Evolutionary conservation across 2,329 filamentous ascomycete species (phyloP).

Genomic region (Exophiala oligosperma): DNA sequence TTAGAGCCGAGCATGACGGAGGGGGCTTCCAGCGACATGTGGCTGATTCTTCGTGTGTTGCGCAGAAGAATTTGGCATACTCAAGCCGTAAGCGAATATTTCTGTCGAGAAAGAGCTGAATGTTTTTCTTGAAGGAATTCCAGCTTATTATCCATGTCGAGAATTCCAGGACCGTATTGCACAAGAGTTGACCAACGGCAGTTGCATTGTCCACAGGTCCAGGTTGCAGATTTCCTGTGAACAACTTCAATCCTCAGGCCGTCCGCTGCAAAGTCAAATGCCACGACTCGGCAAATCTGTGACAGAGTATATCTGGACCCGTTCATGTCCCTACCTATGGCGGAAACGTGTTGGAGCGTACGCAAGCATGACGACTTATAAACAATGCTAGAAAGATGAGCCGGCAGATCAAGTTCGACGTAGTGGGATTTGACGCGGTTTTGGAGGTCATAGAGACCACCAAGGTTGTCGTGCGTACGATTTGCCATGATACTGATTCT

Average conservation of each 20-base stretch:
- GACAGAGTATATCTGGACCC: too few species aligned
- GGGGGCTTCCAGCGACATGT: conserved; percentile 13
- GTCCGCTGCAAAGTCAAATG: not conserved
- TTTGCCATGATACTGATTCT: too few species aligned
- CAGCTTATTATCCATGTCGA: conserved; percentile 9
- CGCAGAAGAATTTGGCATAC: conserved; percentile 5
- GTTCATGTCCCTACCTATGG: too few species aligned
- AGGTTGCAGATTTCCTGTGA: conserved; percentile 12
- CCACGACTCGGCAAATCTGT: not conserved
- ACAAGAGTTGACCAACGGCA: conserved; percentile 11
- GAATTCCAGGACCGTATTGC: conserved; percentile 1
- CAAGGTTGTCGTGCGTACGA: too few species aligned
- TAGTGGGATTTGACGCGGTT: too few species aligned
- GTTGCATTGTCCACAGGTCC: conserved; percentile 15
- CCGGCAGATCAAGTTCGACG: too few species aligned
- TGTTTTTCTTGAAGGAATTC: conserved; percentile 15
- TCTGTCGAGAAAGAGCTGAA: conserved; percentile 12
- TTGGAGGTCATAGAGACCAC: too few species aligned
- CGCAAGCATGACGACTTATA: too few species aligned
- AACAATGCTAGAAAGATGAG: too few species aligned
- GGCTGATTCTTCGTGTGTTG: conserved; percentile 9
- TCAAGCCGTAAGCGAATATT: conserved; percentile 16
- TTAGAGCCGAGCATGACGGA: conserved; percentile 8
- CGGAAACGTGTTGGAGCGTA: too few species aligned
- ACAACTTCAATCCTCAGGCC: conserved; percentile 12